These are phyloP conservation scores for Pascua sp. DNA, from an alignment of 1,284 basidiomycete genomes.

Conservation along the genomic window DNA sequence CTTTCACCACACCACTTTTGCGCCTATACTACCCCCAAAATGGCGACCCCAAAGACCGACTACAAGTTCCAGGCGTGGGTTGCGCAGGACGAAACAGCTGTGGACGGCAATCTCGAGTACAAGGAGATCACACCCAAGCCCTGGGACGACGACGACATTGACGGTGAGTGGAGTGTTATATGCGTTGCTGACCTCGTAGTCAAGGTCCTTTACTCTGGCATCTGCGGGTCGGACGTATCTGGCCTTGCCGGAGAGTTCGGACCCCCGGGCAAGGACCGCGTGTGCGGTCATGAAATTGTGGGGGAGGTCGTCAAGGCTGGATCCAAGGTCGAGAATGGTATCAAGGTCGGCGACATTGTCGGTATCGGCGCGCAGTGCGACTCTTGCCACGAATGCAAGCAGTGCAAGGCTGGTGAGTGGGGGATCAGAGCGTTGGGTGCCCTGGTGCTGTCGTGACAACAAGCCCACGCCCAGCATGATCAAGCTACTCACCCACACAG, in stretches of 20 bases:
- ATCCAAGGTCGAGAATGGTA: constrained; percentile 14
- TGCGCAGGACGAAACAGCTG: constrained; percentile 26
- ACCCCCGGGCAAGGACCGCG: neutral
- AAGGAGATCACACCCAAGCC: constrained; percentile 43
- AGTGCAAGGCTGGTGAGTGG: constrained; percentile 50
- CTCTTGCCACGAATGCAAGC: constrained; percentile 47
- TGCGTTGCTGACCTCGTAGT: constrained; percentile 2
- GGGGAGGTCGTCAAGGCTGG: constrained; percentile 31
- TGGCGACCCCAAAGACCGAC: constrained; percentile 1
- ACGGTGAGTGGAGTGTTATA: constrained; percentile 29
- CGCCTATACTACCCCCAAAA: too few relatives aligned
- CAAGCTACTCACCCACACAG: neutral
- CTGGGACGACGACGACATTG: constrained; percentile 48
- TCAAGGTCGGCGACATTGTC: constrained; percentile 50
- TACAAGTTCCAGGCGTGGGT: constrained; percentile 42
- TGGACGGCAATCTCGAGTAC: constrained; percentile 45
- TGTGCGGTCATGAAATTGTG: constrained; percentile 34
- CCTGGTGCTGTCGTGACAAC: too few relatives aligned
- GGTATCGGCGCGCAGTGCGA: constrained; percentile 55
- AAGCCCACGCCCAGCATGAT: too few relatives aligned
- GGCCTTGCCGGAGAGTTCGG: constrained; percentile 19
- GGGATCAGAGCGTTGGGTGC: neutral
- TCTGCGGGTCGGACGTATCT: constrained; percentile 17
- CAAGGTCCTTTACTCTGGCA: constrained; percentile 16
- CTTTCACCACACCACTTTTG: too few relatives aligned